Percentiles rank a stretch among this genome's conserved stretches.
Conservation (phyloP, 768 basidiomycete genomes). For the Mycena floridula region DNA sequence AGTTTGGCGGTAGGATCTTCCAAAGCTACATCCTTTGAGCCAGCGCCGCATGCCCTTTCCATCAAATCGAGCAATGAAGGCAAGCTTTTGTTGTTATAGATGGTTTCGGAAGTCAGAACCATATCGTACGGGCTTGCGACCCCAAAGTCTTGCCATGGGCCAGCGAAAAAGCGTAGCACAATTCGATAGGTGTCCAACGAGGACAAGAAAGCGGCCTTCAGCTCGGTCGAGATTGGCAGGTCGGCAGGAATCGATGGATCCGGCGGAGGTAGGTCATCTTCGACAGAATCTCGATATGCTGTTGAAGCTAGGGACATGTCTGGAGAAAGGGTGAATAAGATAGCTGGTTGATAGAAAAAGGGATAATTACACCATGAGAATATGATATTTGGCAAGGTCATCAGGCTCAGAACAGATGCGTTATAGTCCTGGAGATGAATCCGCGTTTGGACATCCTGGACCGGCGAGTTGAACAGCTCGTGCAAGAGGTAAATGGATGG, state of each 20-base stretch:
- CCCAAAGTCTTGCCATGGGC: slow-evolving; percentile 68
- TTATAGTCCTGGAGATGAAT: slow-evolving; percentile 94
- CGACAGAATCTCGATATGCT: slow-evolving; percentile 33
- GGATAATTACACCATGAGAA: slow-evolving; percentile 71
- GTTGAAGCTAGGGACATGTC: slow-evolving; percentile 58
- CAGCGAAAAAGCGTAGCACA: slow-evolving; percentile 68
- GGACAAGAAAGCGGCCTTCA: slow-evolving; percentile 57
- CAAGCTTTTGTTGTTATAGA: slow-evolving; percentile 70
- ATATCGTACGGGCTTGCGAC: slow-evolving; percentile 47
- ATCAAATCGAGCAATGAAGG: slow-evolving; percentile 52
- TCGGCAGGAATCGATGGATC: slow-evolving; percentile 42
- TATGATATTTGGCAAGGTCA: slow-evolving; percentile 74
- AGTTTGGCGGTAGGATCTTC: slow-evolving; percentile 2
- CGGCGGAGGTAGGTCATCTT: slow-evolving; percentile 15
- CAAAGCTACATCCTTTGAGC: background rate
- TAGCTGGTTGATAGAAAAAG: background rate
- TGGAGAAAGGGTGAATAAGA: slow-evolving; percentile 17
- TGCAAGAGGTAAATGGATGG: slow-evolving; percentile 74
- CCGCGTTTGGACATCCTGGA: slow-evolving; percentile 29
- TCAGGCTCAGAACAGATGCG: slow-evolving; percentile 66
- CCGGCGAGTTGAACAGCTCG: slow-evolving; percentile 41
- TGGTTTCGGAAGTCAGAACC: slow-evolving; percentile 88
- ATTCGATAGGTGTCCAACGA: slow-evolving; percentile 54
- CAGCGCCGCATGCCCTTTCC: slow-evolving; percentile 26
- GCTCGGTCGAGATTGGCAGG: slow-evolving; percentile 56